Conservation (phyloP, 192 early-diverging fungal species). For the Coemansia sp. region DNA sequence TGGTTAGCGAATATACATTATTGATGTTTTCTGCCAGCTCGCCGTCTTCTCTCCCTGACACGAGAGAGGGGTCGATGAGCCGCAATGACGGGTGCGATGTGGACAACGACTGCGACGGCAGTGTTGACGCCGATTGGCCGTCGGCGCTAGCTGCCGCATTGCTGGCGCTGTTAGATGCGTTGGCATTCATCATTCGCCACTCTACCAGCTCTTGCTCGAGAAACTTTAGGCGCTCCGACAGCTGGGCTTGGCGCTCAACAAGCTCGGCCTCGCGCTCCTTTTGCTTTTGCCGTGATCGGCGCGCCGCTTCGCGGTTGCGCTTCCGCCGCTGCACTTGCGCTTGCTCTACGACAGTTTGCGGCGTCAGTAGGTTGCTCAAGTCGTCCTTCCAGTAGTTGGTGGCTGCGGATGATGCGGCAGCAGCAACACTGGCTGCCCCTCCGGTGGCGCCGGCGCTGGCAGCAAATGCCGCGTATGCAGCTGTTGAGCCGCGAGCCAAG, state of each 20-base stretch:
- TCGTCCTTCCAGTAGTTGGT: constrained; percentile 32
- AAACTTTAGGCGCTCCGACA: constrained; percentile 16
- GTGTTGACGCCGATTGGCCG: background rate
- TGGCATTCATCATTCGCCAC: constrained; percentile 39
- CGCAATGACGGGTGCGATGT: background rate
- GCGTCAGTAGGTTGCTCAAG: constrained; percentile 37
- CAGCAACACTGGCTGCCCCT: background rate
- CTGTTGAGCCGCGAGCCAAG: background rate
- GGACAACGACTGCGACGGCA: background rate
- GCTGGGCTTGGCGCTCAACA: constrained; percentile 25
- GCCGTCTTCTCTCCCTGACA: constrained; percentile 5
- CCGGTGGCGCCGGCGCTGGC: background rate
- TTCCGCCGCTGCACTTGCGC: constrained; percentile 38
- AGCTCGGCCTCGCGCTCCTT: constrained; percentile 42
- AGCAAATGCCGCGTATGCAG: background rate
- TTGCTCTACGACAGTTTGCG: constrained; percentile 33
- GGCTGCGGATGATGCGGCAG: background rate
- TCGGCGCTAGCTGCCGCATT: background rate
- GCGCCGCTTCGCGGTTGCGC: constrained; percentile 50
- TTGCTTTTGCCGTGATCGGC: constrained; percentile 41
- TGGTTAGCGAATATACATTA: constrained; percentile 28
- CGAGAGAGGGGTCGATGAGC: constrained; percentile 25
- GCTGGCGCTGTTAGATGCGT: background rate
- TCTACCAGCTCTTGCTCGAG: constrained; percentile 37
- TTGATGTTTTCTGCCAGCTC: constrained; percentile 41